These are phyloP conservation scores for Barnettozyma salicaria DNA, from an alignment of 805 yeast genomes.

Conservation along the genomic window DNA sequence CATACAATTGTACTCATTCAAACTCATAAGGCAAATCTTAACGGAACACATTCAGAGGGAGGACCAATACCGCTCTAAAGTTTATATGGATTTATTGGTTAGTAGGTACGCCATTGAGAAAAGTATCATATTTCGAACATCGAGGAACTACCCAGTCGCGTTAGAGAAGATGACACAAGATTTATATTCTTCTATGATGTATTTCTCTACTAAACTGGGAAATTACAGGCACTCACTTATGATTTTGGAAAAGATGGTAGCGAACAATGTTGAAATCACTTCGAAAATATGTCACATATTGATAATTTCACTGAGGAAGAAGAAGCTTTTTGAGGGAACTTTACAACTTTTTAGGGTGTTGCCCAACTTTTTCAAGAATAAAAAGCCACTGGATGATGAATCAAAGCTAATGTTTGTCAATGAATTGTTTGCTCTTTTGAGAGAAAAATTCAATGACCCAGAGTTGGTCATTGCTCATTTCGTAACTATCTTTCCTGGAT, in stretches of 20 bases:
- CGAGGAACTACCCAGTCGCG: not conserved
- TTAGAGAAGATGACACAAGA: not conserved
- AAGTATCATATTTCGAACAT: no score
- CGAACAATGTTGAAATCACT: conserved; percentile 11
- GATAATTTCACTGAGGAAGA: conserved; percentile 16
- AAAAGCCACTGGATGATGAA: not conserved
- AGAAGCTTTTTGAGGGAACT: conserved; percentile 16
- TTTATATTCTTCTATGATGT: conserved; percentile 18
- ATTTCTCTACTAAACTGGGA: conserved; percentile 14
- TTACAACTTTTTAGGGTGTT: conserved; percentile 14
- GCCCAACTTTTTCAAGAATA: conserved; percentile 14
- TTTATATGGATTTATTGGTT: conserved; percentile 13
- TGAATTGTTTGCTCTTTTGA: conserved; percentile 17
- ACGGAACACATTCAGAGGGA: conserved; percentile 4
- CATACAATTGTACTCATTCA: conserved; percentile 11
- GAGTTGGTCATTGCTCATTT: conserved; percentile 21
- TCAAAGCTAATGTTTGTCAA: conserved; percentile 8
- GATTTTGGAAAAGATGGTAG: conserved; percentile 14
- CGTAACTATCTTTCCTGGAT: conserved; percentile 15
- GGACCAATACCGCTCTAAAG: conserved; percentile 5
- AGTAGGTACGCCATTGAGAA: conserved; percentile 5
- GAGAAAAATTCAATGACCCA: conserved; percentile 17
- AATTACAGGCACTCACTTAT: conserved; percentile 11
- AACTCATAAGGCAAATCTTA: conserved; percentile 13
- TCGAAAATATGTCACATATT: conserved; percentile 16